Conservation (phyloP, 768 basidiomycete species). For the Leccinum truebloodii region DNA sequence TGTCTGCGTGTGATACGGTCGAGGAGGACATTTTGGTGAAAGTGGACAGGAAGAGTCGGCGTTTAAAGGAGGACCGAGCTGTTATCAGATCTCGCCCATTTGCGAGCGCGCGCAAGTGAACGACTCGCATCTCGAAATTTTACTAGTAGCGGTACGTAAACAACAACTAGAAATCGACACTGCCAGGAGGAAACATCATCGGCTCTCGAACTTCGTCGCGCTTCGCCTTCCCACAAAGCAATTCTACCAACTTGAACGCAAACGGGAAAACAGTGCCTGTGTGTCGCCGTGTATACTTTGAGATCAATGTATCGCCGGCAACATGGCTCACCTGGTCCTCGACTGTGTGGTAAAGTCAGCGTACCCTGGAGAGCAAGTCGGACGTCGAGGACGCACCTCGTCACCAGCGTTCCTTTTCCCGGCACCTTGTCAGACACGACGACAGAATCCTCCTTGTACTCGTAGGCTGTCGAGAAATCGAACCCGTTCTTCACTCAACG, state of each 20-base stretch:
- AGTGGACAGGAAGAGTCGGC: slow-evolving; percentile 12
- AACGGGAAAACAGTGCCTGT: slow-evolving; percentile 77
- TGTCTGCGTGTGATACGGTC: slow-evolving; percentile 56
- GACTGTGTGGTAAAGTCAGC: slow-evolving; percentile 39
- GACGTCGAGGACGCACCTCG: slow-evolving; percentile 51
- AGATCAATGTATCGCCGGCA: not conserved
- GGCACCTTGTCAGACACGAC: slow-evolving; percentile 51
- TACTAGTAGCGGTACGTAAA: slow-evolving; percentile 15
- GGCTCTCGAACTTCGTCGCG: slow-evolving; percentile 60
- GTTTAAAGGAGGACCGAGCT: slow-evolving; percentile 16
- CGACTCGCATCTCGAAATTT: slow-evolving; percentile 29
- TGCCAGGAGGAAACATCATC: slow-evolving; percentile 67
- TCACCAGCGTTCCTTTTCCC: slow-evolving; percentile 57
- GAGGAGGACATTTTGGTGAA: slow-evolving; percentile 35
- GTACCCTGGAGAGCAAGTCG: not conserved
- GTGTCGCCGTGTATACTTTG: not conserved
- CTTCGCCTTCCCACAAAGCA: slow-evolving; percentile 63
- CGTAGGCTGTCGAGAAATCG: slow-evolving; percentile 50
- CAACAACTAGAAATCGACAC: slow-evolving; percentile 38
- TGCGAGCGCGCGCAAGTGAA: slow-evolving; percentile 17
- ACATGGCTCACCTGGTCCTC: slow-evolving; percentile 61
- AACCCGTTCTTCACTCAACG: not conserved
- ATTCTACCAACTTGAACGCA: slow-evolving; percentile 72
- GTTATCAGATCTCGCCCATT: slow-evolving; percentile 21
- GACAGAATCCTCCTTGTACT: slow-evolving; percentile 73